Base-by-base conservation (phyloP, 768 basidiomycete genomes). In the Fistulinella prunicolor region DNA sequence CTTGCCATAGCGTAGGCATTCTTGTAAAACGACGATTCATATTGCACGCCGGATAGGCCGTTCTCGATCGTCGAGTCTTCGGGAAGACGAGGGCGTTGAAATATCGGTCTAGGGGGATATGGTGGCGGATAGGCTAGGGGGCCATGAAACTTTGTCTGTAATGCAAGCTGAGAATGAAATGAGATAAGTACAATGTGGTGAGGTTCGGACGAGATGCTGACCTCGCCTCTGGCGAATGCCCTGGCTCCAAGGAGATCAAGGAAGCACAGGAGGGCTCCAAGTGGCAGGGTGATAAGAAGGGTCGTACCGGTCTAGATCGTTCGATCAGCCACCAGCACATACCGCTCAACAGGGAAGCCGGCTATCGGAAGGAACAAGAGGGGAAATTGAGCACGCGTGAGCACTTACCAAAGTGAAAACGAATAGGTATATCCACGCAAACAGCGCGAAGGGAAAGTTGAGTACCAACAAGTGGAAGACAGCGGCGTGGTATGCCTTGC, bases 1-100 rank as follows among this genome's bases (percentile, higher is more conserved):
- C 81, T 29, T 50, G 86, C 87, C 89, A 91, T 89, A 6, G 85
- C 78, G 57, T 89, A 89, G 2, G 85, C 69, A 52, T 89, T 91
- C 60, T 79, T 85, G 68, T 91, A 88, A 70, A 91, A 91, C 6
- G 86, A 87, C 0, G 70, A 69, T 65, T 90, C 86, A 48, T 72
- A 70, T 34, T 78, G 65, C n/a, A 70, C 61, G 17, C 55, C 63
- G 28, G 38, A 49, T 47, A 42, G 43, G 3, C 79, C 81, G 14
- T 64, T 57, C 63, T 86, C 83, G 30, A 75, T 53, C 54, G 81
- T 81, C 10, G 71, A 69, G 6, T 70, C 49, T 1, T 73, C 79
- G 22, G 77, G 69, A 20, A 75, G 68, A 7, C 82, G 78, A 41
- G 66, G 60, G 30, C 86, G 83, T n/a, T 78, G 80, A 65, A 91